Base-by-base conservation (phyloP, 208 protist genomes). In the Endotrypanum monterogeii region DNA sequence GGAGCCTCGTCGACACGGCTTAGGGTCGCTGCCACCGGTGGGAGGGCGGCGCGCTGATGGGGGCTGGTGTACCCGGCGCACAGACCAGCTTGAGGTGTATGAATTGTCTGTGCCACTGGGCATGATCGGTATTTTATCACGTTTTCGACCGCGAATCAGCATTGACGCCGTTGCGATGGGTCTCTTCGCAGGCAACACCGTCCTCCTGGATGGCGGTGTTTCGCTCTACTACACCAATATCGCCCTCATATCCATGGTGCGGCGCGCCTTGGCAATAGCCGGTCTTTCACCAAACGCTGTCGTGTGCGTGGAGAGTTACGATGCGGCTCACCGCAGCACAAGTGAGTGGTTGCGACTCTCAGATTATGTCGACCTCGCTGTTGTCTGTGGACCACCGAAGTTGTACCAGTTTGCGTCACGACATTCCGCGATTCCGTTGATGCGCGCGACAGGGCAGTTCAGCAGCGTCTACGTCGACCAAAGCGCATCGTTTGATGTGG, bases 391-490 rank as follows among this genome's bases (percentile, higher is more conserved):
- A 8, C 78, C 80, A 18, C 73, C 74, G 32, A 88, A 89, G 76
- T 74, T 89, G 3, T 91, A 78, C 67, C 55, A 86, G 35, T 89
- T 86, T 56, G 84, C 84, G 5, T 51, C 70, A 16, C 78, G 75
- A 1, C 60, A 79, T 69, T 74, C 84, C 54, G 72, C 78, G 11
- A 87, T 91, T 66, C 84, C 84, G 32, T 82, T 91, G 25, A 76
- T 91, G 37, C 78, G 80, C 18, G 87, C 83, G 4, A 87, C 82
- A 0, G 80, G 84, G 35, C 83, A 78, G 52, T 71, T 82, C 52
- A 85, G 78, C 73, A 91, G 76, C 55, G 73, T 91, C 55, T 91
- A 88, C 77, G 76, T 89, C 12, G 83, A 91, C 67, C 69, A 86
- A 66, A 89, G 82, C 67, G 87, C 87, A 18, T 74, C 78, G 39